Conservation (phyloP, 2,329 filamentous ascomycete genomes). For the Fusarium transvaalense region DNA sequence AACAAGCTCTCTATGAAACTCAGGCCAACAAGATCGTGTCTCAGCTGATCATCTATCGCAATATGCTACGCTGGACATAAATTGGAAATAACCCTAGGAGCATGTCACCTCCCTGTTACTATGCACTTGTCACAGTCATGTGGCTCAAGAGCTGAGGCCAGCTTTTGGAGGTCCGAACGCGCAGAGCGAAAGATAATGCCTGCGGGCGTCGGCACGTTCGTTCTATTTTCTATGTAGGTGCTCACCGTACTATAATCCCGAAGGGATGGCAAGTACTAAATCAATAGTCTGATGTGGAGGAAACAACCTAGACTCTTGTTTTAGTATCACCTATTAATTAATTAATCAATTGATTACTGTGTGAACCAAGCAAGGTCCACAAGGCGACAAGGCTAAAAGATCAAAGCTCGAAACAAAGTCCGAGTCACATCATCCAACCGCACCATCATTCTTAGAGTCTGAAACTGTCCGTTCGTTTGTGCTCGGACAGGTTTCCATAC, state of each 20-base stretch:
- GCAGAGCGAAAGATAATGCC: background rate
- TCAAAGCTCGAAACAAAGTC: conserved; percentile 28
- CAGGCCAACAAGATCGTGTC: background rate
- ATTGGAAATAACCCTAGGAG: conserved; percentile 2
- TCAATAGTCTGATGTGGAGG: background rate
- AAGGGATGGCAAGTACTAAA: background rate
- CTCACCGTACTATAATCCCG: background rate
- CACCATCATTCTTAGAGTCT: conserved; percentile 6
- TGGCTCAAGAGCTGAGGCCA: background rate
- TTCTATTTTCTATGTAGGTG: background rate
- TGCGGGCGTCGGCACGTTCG: background rate
- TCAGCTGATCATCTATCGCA: background rate
- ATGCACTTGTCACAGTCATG: background rate
- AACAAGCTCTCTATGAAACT: conserved; percentile 1
- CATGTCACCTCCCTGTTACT: background rate
- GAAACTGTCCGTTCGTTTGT: conserved; percentile 15
- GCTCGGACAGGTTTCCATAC: conserved; percentile 1
- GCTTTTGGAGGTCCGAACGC: background rate
- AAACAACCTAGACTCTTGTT: conserved; percentile 1
- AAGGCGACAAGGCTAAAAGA: conserved; percentile 1
- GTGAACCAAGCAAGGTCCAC: background rate
- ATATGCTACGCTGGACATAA: background rate
- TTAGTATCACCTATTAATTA: conserved; percentile 1
- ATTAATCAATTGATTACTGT: background rate
- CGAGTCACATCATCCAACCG: conserved; percentile 7